Evolutionary conservation across 495 filamentous ascomycete species (phyloP).

Genomic region (Aspergillus steynii): DNA sequence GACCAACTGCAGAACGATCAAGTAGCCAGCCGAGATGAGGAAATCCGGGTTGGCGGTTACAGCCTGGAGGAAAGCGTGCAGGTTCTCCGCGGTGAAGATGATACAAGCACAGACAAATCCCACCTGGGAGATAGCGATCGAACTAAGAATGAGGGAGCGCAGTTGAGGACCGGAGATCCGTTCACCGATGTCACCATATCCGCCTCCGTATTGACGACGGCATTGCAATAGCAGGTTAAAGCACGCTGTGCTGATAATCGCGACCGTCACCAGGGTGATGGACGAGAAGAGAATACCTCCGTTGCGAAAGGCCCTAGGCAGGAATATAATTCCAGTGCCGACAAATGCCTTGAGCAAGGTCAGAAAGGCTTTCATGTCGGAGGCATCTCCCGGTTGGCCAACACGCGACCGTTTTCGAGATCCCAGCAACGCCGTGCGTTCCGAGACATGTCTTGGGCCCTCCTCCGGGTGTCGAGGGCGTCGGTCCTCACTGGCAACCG

Average conservation of each 20-base stretch:
- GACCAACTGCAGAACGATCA: constrained; percentile 85
- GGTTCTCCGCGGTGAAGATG: constrained; percentile 87
- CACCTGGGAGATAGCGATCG: constrained; percentile 83
- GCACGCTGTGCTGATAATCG: constrained; percentile 79
- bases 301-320: constrained; percentile 84
- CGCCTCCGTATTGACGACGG: constrained; percentile 72
- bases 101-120: constrained; percentile 94
- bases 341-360: constrained; percentile 89
- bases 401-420: constrained; percentile 45
- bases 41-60: constrained; percentile 62
- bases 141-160: constrained; percentile 72
- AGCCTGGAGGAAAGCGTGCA: constrained; percentile 79
- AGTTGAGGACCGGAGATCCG: constrained; percentile 82
- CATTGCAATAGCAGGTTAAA: constrained; percentile 85
- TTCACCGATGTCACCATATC: constrained; percentile 89
- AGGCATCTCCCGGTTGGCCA: constrained; percentile 52
- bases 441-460: constrained; percentile 31
- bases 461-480: constrained; percentile 11
- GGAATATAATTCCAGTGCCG: constrained; percentile 87
- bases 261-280: constrained; percentile 73
- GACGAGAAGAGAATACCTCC: constrained; percentile 93
- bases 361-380: constrained; percentile 65
- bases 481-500: constrained; percentile 35
- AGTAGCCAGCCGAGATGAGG: constrained; percentile 68
- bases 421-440: constrained; percentile 54